Evolutionary conservation across 2,329 filamentous ascomycete genomes (phyloP).

Genomic region (Aspergillus thermomutatus): DNA sequence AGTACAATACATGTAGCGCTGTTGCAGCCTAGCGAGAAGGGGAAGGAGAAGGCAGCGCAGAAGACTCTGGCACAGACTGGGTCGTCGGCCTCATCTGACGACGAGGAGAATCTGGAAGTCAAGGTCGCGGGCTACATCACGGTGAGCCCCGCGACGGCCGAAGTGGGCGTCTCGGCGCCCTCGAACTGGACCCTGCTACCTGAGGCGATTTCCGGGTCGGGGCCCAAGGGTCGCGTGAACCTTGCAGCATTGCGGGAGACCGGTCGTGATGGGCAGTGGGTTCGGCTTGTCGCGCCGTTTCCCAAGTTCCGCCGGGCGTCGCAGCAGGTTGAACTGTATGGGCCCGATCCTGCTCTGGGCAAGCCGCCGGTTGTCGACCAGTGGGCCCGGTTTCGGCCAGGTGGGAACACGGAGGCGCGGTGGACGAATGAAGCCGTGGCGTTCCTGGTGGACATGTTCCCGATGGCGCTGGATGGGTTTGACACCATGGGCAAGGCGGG

Average conservation of each 20-base stretch:
- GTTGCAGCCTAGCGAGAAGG: conserved; percentile 31
- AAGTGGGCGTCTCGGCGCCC: conserved; percentile 55
- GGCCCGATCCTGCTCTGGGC: conserved; percentile 22
- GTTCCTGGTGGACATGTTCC: conserved; percentile 67
- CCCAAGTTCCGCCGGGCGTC: conserved; percentile 47
- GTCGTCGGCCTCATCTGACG: conserved; percentile 10
- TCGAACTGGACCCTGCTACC: conserved; percentile 55
- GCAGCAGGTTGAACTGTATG: conserved; percentile 50
- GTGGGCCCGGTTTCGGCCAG: conserved; percentile 63
- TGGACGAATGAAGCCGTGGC: conserved; percentile 65
- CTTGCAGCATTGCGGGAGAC: conserved; percentile 16
- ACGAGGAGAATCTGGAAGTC: conserved; percentile 45
- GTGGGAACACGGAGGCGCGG: conserved; percentile 41
- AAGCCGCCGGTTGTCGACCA: conserved; percentile 51
- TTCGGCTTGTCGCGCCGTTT: conserved; percentile 23
- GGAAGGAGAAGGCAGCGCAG: conserved; percentile 28
- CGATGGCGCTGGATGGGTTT: conserved; percentile 59
- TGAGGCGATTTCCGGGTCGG: conserved; percentile 36
- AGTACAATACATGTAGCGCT: conserved; percentile 63
- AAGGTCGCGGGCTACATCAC: conserved; percentile 65
- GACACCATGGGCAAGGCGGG: conserved; percentile 29
- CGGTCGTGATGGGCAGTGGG: conserved; percentile 28
- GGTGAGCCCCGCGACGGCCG: conserved; percentile 58
- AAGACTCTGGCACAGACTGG: background rate
- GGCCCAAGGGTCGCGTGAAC: conserved; percentile 29